Conservation (phyloP, 495 filamentous ascomycete species). For the Recurvomyces mirabilis region DNA sequence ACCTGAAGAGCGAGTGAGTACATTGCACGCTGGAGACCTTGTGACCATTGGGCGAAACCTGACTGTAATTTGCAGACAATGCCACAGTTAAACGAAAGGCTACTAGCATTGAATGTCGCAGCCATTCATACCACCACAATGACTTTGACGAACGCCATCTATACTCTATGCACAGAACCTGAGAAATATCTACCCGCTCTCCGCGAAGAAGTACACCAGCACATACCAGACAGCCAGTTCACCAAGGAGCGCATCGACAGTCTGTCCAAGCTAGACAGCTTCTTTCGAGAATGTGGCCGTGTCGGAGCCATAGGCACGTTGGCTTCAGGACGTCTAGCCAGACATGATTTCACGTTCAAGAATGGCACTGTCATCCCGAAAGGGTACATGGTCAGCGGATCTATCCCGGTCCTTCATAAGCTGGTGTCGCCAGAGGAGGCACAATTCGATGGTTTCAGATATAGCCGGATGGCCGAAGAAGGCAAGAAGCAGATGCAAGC, state of each 20-base stretch:
- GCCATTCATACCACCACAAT: conserved; percentile 3
- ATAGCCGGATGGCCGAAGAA: background rate
- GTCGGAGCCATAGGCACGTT: background rate
- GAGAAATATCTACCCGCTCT: background rate
- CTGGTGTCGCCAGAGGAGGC: background rate
- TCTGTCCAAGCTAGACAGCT: background rate
- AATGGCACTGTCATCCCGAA: background rate
- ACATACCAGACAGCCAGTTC: background rate
- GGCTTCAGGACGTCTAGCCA: background rate
- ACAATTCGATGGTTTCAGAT: conserved; percentile 1
- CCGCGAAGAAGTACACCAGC: background rate
- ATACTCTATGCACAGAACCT: background rate
- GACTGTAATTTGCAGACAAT: too few species aligned
- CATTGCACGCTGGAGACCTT: too few species aligned
- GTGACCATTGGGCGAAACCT: too few species aligned
- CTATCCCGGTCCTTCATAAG: background rate
- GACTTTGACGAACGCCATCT: background rate
- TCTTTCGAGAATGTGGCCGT: background rate
- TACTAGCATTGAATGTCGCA: background rate
- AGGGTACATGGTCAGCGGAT: conserved; percentile 1
- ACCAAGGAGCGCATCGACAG: background rate
- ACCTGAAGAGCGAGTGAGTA: background rate
- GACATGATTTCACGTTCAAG: background rate
- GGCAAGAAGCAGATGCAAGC: background rate
- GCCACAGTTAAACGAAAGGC: background rate